Evolutionary conservation across 2,329 filamentous ascomycete species (phyloP), one percentile per base, ranked within the genome.

Genomic region (Botrytis deweyae): DNA sequence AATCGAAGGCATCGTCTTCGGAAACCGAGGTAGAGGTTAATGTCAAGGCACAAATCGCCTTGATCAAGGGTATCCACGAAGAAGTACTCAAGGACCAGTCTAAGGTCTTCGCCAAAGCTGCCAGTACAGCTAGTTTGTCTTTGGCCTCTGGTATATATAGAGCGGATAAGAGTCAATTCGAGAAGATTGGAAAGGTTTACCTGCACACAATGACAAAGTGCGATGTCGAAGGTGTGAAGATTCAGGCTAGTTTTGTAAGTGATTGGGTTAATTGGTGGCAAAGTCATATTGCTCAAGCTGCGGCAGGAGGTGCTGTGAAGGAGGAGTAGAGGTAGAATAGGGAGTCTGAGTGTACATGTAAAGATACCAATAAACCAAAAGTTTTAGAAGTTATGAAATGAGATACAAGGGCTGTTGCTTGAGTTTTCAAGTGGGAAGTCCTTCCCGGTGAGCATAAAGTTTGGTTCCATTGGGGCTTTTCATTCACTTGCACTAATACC

Each of bases 251-350:
- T 0, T 91, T 94, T 82, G 92, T 93, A 78, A 85, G 86, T 3
- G 91, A 93, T 75, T 94, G 91, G 91, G 86, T 90, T 76, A 93
- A 93, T 79, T 94, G 92, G 92, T 90, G 87, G 79, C 85, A 87
- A 80, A 87, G 85, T 73, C 83, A 85, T 78, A 84, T 75, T 16
- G 77, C 72, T 42, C 70, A 74, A 33, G 63, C 72, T 61, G 55
- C 42, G 6, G 63, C 38, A 33, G 70, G 46, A 49, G 29, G 49
- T 55, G 59, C 58, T 38, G 12, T 18, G 12, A 69, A 69, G 25
- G 71, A 42, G 8, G 64, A 72, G 40, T 69, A 72, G 49, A 40
- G 38, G 29, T 25, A 12, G 16, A 59, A 5, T 38, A 14, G 40
- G 14, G 36, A 40, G 40, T 49, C 18, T n/a, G 12, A 42, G 36